phyloP scores from a whole-genome alignment of 345 rosid genomes.

The Eucalyptus curtisii region DNA sequence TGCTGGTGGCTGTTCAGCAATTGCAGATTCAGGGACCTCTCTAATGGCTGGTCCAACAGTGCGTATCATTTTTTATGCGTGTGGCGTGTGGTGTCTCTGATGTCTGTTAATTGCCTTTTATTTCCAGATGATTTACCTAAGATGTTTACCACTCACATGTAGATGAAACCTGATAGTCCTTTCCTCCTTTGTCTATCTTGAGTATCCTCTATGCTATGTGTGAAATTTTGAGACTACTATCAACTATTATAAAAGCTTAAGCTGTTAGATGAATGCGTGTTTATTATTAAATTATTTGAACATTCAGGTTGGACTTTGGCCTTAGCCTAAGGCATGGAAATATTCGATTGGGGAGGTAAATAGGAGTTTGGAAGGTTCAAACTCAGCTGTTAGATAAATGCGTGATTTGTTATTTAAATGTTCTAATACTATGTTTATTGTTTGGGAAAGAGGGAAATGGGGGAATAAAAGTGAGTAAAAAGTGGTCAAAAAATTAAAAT shows the following conservation, averaged over 20 bases:
- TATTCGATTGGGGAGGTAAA: too few species aligned
- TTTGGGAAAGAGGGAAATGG: background rate
- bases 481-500: background rate
- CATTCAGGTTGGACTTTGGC: too few species aligned
- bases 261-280: too few species aligned
- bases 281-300: too few species aligned
- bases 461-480: background rate
- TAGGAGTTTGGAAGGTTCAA: too few species aligned
- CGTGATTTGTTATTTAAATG: too few species aligned
- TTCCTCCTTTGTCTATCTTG: background rate
- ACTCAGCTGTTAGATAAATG: too few species aligned
- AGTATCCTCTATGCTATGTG: background rate
- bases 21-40: slow-evolving; percentile 83
- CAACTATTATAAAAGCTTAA: too few species aligned
- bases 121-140: background rate
- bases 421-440: too few species aligned
- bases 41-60: slow-evolving; percentile 70
- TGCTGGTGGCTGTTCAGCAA: slow-evolving; percentile 42
- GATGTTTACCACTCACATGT: background rate
- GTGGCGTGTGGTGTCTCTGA: background rate
- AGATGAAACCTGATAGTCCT: background rate
- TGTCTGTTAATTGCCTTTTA: background rate
- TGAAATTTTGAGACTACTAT: too few species aligned
- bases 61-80: background rate
- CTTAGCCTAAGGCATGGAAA: too few species aligned